phyloP scores from a whole-genome alignment of 2,329 filamentous ascomycete genomes.

The Sclerotinia glacialis region DNA sequence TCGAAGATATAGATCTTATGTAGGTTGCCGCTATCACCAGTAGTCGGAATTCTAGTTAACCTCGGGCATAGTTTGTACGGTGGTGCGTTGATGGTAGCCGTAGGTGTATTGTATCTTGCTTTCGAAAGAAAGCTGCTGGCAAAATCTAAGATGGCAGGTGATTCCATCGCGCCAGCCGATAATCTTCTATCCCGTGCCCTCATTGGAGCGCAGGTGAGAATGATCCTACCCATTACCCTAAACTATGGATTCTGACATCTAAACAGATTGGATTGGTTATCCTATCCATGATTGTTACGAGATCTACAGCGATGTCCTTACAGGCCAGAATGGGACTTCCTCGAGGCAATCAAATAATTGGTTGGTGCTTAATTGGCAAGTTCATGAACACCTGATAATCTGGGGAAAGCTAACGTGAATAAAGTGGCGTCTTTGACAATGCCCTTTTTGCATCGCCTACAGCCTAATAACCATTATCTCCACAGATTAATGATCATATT shows the following conservation, averaged over 20 bases:
- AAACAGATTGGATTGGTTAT: slow-evolving; percentile 65
- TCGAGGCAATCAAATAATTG: slow-evolving; percentile 80
- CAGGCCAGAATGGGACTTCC: slow-evolving; percentile 84
- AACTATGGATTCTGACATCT: slow-evolving; percentile 42
- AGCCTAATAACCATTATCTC: slow-evolving; percentile 83
- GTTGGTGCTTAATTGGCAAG: slow-evolving; percentile 75
- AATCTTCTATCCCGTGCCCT: slow-evolving; percentile 56
- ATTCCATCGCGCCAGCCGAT: slow-evolving; percentile 39
- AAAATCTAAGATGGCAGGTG: slow-evolving; percentile 31
- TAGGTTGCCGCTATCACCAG: slow-evolving; percentile 44
- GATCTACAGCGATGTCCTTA: slow-evolving; percentile 78
- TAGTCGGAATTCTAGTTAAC: slow-evolving; percentile 24
- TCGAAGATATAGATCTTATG: slow-evolving; percentile 74
- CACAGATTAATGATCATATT: slow-evolving; percentile 88
- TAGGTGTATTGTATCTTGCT: slow-evolving; percentile 74
- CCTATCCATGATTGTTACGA: slow-evolving; percentile 80
- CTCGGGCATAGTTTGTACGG: slow-evolving; percentile 60
- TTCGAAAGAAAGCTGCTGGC: slow-evolving; percentile 61
- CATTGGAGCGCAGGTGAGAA: slow-evolving; percentile 62
- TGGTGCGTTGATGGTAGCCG: slow-evolving; percentile 70
- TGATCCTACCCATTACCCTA: neutral
- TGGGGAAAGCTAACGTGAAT: slow-evolving; percentile 9
- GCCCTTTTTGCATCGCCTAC: slow-evolving; percentile 76
- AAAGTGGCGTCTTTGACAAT: slow-evolving; percentile 70
- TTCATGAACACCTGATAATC: slow-evolving; percentile 25